Evolutionary conservation across 139 green algal species (phyloP).

Genomic region (Chlorella sp.): DNA sequence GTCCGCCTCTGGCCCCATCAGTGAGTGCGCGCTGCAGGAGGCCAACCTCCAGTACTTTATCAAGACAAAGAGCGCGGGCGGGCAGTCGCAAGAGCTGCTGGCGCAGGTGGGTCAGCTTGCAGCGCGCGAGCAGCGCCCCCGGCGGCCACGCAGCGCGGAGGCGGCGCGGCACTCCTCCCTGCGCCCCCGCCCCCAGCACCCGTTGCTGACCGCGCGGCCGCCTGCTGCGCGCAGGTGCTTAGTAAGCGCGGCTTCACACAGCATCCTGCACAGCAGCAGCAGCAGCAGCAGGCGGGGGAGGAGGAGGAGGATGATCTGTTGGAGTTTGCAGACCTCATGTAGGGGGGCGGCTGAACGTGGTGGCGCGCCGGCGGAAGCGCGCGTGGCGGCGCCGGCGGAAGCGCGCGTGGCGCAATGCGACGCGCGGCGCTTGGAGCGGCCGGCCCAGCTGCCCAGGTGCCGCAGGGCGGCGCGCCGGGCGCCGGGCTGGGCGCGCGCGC

Average conservation of each 20-base stretch:
- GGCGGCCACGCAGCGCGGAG: background rate
- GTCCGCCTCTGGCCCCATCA: too few relatives aligned
- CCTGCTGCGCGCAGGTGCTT: conserved; percentile 12
- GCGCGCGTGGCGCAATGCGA: background rate
- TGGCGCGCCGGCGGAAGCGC: background rate
- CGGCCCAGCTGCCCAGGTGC: background rate
- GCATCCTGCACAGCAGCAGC: conserved; percentile 13
- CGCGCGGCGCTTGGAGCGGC: background rate
- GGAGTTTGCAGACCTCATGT: conserved; percentile 13
- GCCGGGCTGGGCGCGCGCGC: background rate
- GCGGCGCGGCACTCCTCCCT: background rate
- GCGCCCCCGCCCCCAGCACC: background rate
- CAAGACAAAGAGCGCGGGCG: conserved; percentile 11
- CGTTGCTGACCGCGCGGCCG: background rate
- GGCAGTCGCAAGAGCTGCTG: conserved; percentile 19
- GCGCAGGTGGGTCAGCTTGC: conserved; percentile 1
- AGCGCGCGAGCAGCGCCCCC: background rate
- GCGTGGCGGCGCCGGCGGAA: background rate
- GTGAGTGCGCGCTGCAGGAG: too few relatives aligned
- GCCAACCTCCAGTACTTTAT: conserved; percentile 62
- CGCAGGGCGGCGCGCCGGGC: background rate
- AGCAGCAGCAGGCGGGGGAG: conserved; percentile 15
- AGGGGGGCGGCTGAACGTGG: background rate
- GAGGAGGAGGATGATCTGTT: conserved; percentile 4
- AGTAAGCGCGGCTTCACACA: conserved; percentile 21